Conservation (phyloP, 2,329 filamentous ascomycete genomes). For the Aspergillus puulaauensis region DNA sequence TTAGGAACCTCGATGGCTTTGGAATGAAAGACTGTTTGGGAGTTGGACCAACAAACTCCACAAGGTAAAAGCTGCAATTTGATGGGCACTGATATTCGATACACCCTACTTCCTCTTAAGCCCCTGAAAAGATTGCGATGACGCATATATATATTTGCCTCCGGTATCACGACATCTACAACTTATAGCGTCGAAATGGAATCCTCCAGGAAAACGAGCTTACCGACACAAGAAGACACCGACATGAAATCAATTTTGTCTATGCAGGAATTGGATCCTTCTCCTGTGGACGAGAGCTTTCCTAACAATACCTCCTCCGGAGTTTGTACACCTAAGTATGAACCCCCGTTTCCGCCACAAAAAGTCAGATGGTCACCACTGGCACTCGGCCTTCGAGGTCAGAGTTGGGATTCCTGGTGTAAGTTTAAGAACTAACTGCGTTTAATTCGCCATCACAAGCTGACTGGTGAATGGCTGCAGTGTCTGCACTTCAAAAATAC, state of each 20-base stretch:
- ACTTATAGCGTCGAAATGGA: conserved; percentile 15
- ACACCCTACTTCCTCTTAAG: background rate
- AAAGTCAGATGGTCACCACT: conserved; percentile 24
- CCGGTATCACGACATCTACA: background rate
- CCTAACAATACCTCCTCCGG: conserved; percentile 46
- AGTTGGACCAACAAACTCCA: background rate
- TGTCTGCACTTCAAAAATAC: conserved; percentile 79
- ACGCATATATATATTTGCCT: background rate
- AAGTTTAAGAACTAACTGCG: conserved; percentile 30
- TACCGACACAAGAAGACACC: conserved; percentile 26
- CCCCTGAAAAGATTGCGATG: background rate
- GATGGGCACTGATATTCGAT: background rate
- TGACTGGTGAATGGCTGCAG: conserved; percentile 40
- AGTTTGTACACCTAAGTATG: conserved; percentile 41
- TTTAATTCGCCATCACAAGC: background rate
- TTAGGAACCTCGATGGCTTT: background rate
- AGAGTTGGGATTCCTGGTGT: conserved; percentile 75
- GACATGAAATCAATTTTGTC: conserved; percentile 57
- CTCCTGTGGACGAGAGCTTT: conserved; percentile 65
- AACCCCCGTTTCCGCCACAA: conserved; percentile 10
- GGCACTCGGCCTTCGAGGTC: conserved; percentile 63
- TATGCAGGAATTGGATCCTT: conserved; percentile 76
- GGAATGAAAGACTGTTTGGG: background rate
- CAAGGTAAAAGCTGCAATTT: background rate
- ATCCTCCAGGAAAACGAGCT: conserved; percentile 7